These are phyloP conservation scores for Rhizopogon vesiculosus DNA, from an alignment of 768 basidiomycete genomes.

Conservation along the genomic window DNA sequence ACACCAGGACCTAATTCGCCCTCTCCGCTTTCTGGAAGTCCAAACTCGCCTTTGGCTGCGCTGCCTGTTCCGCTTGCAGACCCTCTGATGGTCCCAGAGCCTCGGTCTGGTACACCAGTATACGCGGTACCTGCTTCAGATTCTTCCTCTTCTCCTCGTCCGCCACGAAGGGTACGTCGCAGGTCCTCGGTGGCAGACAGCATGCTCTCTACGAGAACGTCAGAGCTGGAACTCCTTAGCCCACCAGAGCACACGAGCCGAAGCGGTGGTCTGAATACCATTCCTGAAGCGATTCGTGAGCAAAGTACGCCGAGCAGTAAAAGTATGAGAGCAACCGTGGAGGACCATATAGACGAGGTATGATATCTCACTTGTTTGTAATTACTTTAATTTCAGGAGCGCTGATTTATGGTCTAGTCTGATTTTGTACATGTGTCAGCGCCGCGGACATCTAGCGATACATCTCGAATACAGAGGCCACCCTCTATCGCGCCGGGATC, in stretches of 20 bases:
- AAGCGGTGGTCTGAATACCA: constrained; percentile 43
- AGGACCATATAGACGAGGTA: constrained; percentile 33
- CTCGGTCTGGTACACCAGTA: constrained; percentile 16
- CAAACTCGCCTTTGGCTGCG: constrained; percentile 37
- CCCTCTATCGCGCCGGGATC: not conserved
- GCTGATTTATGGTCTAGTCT: constrained; percentile 11
- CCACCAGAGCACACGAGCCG: constrained; percentile 32
- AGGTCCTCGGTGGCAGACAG: constrained; percentile 48
- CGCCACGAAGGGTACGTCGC: constrained; percentile 33
- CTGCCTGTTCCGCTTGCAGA: constrained; percentile 25
- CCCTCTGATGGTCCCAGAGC: constrained; percentile 28
- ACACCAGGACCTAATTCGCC: constrained; percentile 24
- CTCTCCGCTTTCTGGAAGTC: constrained; percentile 18
- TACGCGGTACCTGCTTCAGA: constrained; percentile 10
- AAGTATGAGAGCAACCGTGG: constrained; percentile 31
- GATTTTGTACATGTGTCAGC: constrained; percentile 31
- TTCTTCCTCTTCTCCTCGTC: constrained; percentile 15
- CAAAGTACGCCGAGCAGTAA: constrained; percentile 13
- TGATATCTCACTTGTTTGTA: constrained; percentile 4
- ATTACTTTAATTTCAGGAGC: not conserved
- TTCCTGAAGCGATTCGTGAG: constrained; percentile 45
- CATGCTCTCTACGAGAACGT: constrained; percentile 40
- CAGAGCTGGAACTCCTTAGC: constrained; percentile 49
- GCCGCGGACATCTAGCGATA: constrained; percentile 20
- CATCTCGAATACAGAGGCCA: constrained; percentile 3